Conservation (phyloP, 176 grass and related monocot genomes). For the Urochloa ruziziensis region DNA sequence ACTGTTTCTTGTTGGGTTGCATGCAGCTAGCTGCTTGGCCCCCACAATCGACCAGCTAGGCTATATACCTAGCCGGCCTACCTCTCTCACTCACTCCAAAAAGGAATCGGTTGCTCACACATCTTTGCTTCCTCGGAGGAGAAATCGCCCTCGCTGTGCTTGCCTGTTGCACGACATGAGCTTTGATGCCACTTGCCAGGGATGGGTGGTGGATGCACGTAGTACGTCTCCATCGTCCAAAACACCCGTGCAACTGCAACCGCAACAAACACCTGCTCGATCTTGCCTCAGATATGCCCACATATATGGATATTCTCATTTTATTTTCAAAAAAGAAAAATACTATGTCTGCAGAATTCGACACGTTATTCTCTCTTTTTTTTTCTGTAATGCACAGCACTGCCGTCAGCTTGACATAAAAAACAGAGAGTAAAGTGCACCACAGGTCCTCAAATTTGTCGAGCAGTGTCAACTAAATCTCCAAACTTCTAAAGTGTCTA, state of each 20-base stretch:
- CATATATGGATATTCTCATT: background rate
- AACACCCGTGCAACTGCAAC: background rate
- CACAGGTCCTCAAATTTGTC: no score
- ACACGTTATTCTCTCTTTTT: no score
- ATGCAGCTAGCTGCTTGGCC: background rate
- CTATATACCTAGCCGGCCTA: background rate
- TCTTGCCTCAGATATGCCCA: background rate
- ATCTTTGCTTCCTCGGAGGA: slow-evolving; percentile 44
- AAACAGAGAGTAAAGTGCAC: no score
- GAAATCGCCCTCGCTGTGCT: background rate
- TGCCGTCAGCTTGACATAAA: background rate
- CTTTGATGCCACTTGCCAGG: background rate
- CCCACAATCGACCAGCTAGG: background rate
- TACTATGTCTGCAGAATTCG: background rate
- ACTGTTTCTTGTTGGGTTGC: slow-evolving; percentile 21
- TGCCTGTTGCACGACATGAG: background rate
- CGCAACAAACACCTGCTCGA: background rate
- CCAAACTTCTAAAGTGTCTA: no score
- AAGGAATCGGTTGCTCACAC: slow-evolving; percentile 33
- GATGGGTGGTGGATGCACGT: background rate
- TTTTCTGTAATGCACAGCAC: background rate
- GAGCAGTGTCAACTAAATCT: no score
- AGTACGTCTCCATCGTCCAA: slow-evolving; percentile 11
- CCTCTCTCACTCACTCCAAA: background rate
- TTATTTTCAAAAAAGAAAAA: background rate